These are phyloP conservation scores for Polymyxa betae DNA, from an alignment of 208 protist species.

Conservation along the genomic window DNA sequence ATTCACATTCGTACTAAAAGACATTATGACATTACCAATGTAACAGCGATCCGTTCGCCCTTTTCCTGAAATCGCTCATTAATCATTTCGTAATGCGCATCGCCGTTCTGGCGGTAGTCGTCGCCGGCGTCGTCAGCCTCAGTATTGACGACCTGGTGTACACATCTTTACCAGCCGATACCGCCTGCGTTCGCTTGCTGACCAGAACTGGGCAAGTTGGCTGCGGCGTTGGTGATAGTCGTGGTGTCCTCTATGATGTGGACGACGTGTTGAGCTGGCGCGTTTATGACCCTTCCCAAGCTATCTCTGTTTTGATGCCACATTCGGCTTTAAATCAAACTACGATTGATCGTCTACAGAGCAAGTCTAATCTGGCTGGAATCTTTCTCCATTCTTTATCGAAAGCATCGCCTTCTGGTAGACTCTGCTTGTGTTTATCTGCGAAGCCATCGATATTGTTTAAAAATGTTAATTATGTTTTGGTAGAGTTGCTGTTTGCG, in stretches of 20 bases:
- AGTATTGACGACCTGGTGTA: no score
- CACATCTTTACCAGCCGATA: background rate
- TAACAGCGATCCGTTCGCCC: no score
- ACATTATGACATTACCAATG: no score
- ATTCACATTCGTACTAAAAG: no score
- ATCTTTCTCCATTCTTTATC: background rate
- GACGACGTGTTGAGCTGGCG: background rate
- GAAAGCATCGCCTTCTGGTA: background rate
- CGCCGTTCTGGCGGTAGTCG: no score
- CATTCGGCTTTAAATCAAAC: background rate
- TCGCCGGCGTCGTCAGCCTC: no score
- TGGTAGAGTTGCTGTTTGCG: background rate
- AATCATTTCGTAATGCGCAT: no score
- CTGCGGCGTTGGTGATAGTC: background rate
- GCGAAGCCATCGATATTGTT: background rate
- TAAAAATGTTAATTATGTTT: background rate
- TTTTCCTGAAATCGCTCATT: no score
- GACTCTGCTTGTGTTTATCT: background rate
- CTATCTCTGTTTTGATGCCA: background rate
- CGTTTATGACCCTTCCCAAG: background rate
- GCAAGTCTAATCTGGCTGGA: background rate
- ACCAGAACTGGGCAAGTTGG: background rate
- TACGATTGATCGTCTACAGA: background rate
- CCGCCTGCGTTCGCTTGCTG: background rate
- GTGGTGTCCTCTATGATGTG: background rate